Percentiles rank a stretch among this genome's conserved stretches.
These are phyloP conservation scores for Neophaeococcomyces aloes DNA, from an alignment of 2,329 filamentous ascomycete genomes.

Conservation along the genomic window DNA sequence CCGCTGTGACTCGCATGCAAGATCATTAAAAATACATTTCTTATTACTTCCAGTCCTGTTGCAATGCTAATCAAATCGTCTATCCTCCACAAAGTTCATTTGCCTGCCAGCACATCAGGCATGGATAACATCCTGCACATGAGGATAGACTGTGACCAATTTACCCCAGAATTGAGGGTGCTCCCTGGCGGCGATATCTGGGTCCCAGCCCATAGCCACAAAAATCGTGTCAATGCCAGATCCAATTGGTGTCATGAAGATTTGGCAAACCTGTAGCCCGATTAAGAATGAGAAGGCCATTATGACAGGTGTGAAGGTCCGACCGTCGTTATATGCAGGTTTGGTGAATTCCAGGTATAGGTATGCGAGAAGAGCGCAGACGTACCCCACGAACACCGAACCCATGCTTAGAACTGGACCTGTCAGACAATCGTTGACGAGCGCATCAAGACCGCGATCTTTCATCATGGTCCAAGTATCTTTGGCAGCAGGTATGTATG, in stretches of 20 bases:
- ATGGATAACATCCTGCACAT: constrained; percentile 51
- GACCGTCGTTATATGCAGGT: constrained; percentile 64
- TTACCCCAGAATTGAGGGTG: constrained; percentile 71
- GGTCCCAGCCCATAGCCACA: constrained; percentile 60
- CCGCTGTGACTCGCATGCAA: too few relatives aligned
- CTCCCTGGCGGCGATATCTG: constrained; percentile 60
- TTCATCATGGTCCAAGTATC: constrained; percentile 88
- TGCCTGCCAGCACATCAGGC: constrained; percentile 30
- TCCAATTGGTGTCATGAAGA: constrained; percentile 78
- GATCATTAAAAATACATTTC: too few relatives aligned
- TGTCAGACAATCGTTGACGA: constrained; percentile 80
- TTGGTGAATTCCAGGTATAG: constrained; percentile 75
- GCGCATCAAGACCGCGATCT: constrained; percentile 77
- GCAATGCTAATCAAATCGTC: not conserved
- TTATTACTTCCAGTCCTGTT: too few relatives aligned
- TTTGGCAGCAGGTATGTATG: constrained; percentile 77
- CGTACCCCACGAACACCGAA: constrained; percentile 71
- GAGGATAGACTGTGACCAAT: constrained; percentile 73
- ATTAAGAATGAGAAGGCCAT: constrained; percentile 82
- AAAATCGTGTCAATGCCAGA: constrained; percentile 91
- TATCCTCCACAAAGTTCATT: not conserved
- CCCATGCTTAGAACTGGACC: constrained; percentile 65
- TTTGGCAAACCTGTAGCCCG: constrained; percentile 76
- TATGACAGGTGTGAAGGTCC: constrained; percentile 60
- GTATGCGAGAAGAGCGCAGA: constrained; percentile 70